phyloP scores from a whole-genome alignment of 305 asterid species.

The Fraxinus baroniana region DNA sequence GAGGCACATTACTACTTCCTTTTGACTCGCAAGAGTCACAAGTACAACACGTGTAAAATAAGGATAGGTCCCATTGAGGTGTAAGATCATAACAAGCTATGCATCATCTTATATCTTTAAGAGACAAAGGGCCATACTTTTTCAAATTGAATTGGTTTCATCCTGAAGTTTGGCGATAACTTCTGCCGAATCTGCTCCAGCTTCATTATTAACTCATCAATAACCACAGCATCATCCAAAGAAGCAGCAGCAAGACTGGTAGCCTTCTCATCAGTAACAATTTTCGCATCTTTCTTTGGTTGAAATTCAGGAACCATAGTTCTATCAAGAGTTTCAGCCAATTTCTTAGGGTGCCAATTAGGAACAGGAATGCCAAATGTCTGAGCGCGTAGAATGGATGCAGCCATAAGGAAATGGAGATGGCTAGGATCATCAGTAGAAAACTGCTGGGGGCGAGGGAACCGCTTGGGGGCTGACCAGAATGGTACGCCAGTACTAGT shows the following conservation, averaged over 20 bases:
- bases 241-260: slow-evolving; percentile 79
- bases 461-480: slow-evolving; percentile 97
- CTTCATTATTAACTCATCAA: slow-evolving; percentile 60
- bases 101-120: not conserved
- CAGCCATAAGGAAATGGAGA: slow-evolving; percentile 82
- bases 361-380: slow-evolving; percentile 80
- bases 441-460: slow-evolving; percentile 75
- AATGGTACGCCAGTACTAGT: slow-evolving; percentile 88
- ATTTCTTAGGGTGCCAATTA: slow-evolving; percentile 77
- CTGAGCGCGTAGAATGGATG: slow-evolving; percentile 85
- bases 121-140: slow-evolving; percentile 46
- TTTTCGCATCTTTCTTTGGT: slow-evolving; percentile 65
- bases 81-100: not conserved
- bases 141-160: slow-evolving; percentile 94
- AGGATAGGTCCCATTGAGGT: not conserved
- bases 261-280: slow-evolving; percentile 91
- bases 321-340: slow-evolving; percentile 70
- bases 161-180: slow-evolving; percentile 60
- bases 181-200: slow-evolving; percentile 56
- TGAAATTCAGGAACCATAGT: slow-evolving; percentile 73
- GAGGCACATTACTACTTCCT: not conserved
- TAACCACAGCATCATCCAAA: slow-evolving; percentile 78
- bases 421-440: slow-evolving; percentile 69
- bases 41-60: not conserved
- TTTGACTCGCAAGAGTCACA: not conserved